Base-by-base conservation (phyloP, 2,329 filamentous ascomycete species). In the Beauveria sp. region DNA sequence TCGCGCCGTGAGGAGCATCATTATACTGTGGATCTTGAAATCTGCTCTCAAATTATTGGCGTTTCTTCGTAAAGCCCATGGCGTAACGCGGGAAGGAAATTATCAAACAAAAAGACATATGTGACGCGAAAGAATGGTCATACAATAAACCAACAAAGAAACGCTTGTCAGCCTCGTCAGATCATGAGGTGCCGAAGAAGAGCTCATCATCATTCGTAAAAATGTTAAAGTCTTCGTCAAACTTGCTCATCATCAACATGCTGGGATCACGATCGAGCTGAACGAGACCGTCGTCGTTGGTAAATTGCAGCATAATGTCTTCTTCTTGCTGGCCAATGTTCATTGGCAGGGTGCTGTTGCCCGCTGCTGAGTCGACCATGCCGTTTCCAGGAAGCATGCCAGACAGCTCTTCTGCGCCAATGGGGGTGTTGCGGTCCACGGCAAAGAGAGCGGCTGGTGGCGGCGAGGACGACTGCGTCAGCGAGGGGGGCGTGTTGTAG, bases 401-500 rank as follows among this genome's bases (percentile, higher is more conserved):
- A 60, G 69, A 67, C 45, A 74, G 64, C 30, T 72, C 72, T 28
- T 75, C 72, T 1, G 64, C 28, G 5, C n/a, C 66, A 26, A 68
- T 67, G 5, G 72, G 69, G 1, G 71, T 70, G 67, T 73, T 75
- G 46, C 75, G 71, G 47, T 81, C 78, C 62, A 77, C 69, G 47
- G 81, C 75, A 66, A 81, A 83, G 70, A 77, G 81, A n/a, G 70
- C 67, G 6, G 78, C 73, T 30, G 80, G 80, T 4, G 83, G 83
- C 22, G 83, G 83, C 26, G 84, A 86, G 16, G 82, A 82, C 24
- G 83, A 83, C 63, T 83, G 79, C n/a, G 83, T 85, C 34, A 86
- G 79, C 63, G 82, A 83, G 1, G 84, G 84, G 5, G 83, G 82
- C 3, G 83, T 83, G 70, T 81, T 82, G 70, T 79, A 82, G 61